phyloP scores from a whole-genome alignment of 805 yeast genomes.

The Kluyveromyces starmeri region DNA sequence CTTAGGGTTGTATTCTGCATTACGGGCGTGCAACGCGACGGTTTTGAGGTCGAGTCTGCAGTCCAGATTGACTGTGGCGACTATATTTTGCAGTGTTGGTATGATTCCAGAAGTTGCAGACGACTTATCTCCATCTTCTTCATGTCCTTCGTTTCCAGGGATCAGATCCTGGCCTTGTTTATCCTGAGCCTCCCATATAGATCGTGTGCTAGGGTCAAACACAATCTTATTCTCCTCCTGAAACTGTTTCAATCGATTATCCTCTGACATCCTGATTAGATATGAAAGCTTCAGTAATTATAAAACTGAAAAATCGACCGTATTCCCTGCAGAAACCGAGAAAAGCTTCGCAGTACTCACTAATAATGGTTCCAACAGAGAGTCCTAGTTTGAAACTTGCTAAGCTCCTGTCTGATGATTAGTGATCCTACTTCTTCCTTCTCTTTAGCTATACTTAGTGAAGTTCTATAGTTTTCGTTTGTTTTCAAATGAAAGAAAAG shows the following conservation, averaged over 20 bases:
- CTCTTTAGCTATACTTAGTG: too few species aligned
- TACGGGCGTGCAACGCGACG: constrained; percentile 96
- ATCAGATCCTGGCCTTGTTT: constrained; percentile 6
- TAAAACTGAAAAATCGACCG: too few species aligned
- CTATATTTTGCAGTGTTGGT: constrained; percentile 89
- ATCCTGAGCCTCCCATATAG: constrained; percentile 30
- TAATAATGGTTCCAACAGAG: too few species aligned
- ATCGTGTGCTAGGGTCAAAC: constrained; percentile 30
- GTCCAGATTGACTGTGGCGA: constrained; percentile 94
- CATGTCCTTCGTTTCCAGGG: constrained; percentile 13
- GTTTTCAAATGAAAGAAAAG: too few species aligned
- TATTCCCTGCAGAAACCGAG: too few species aligned
- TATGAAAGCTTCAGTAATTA: too few species aligned
- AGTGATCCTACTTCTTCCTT: too few species aligned
- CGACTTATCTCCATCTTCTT: constrained; percentile 36
- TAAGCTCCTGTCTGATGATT: too few species aligned
- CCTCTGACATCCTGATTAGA: constrained; percentile 27
- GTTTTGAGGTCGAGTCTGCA: constrained; percentile 94
- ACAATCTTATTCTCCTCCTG: constrained; percentile 29
- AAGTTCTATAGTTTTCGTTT: too few species aligned
- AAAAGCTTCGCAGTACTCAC: too few species aligned
- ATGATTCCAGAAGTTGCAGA: constrained; percentile 90
- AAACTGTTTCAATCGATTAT: constrained; percentile 27
- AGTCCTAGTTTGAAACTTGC: too few species aligned
- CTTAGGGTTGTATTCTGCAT: constrained; percentile 96